Evolutionary conservation across 2,329 filamentous ascomycete species (phyloP), one percentile per base, ranked within the genome.

Genomic region (Cladosporium sp.): DNA sequence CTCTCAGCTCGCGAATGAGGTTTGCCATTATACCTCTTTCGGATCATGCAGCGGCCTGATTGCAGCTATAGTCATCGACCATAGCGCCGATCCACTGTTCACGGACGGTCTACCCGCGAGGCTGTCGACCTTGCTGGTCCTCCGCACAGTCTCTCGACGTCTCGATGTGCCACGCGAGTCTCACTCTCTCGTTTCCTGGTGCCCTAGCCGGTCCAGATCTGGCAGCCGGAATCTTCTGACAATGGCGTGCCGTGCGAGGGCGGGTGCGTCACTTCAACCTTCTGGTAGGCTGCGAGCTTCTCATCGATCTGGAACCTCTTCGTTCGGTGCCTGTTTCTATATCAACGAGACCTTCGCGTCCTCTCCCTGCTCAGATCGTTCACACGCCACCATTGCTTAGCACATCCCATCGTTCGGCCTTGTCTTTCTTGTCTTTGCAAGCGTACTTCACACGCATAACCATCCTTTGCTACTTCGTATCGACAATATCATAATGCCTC

Each of bases 361-460:
- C 50, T 31, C n/a, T 55, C 61, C 61, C 31, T 63, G 50, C 35
- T 49, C 35, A 29, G 61, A 56, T 56, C 50, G n/a, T 63, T 46
- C 50, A 55, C 49, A 55, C 33, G 61, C 61, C 50, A 63, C 50
- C 35, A 46, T 44, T 56, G 61, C 61, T 63, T 63, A 63, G 61
- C 61, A 56, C 14, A 53, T 29, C 56, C 50, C 5, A 37, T 53
- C 37, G 26, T 44, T 50, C 40, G 28, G 40, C 37, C 40, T 52
- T 52, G 44, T 62, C n/a, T 7, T 62, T 37, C 46, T 62, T 62
- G 21, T 16, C 31, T 35, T 21, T 46, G 26, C 50, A n/a, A 55
- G 33, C 18, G 46, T 55, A 37, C 33, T 28, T 55, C 35, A 10
- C 28, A 33, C 35, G 16, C 40, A 33, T 23, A 55, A 12, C 10